Conservation (phyloP, 345 rosid species). For the Murraya paniculata region DNA sequence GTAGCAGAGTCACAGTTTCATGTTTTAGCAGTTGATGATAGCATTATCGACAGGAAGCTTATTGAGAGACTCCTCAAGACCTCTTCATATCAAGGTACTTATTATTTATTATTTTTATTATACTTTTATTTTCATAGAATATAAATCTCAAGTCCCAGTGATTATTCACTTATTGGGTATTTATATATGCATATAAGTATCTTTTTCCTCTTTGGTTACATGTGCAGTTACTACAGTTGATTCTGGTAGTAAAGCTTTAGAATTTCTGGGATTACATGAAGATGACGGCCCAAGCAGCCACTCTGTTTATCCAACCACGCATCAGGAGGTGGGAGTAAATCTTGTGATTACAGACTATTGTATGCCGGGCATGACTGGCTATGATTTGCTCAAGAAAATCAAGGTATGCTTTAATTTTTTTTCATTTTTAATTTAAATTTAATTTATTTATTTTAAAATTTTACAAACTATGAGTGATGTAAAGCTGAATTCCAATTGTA, state of each 20-base stretch:
- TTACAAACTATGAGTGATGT: not conserved
- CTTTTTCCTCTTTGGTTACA: not conserved
- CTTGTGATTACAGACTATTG: constrained; percentile 73
- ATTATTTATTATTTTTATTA: too few species aligned
- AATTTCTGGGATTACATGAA: constrained; percentile 59
- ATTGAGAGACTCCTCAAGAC: constrained; percentile 87
- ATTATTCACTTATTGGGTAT: not conserved
- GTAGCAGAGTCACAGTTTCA: constrained; percentile 64
- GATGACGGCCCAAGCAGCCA: constrained; percentile 28
- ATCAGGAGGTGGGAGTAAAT: constrained; percentile 58
- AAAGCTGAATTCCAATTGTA: not conserved
- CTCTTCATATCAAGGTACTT: constrained; percentile 82
- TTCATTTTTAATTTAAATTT: constrained; percentile 3
- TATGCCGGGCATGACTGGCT: constrained; percentile 91
- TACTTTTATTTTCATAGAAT: too few species aligned
- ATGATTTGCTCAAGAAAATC: constrained; percentile 72
- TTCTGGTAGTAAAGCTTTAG: constrained; percentile 67
- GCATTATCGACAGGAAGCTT: constrained; percentile 72
- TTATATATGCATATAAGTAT: not conserved
- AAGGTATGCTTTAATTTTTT: constrained; percentile 36
- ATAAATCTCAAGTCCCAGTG: too few species aligned
- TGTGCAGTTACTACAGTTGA: constrained; percentile 70
- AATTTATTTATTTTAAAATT: not conserved
- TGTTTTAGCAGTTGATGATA: constrained; percentile 95
- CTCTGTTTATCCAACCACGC: constrained; percentile 30